Base-by-base conservation (phyloP, 1,284 basidiomycete genomes). In the Sanghuangporus baumii region DNA sequence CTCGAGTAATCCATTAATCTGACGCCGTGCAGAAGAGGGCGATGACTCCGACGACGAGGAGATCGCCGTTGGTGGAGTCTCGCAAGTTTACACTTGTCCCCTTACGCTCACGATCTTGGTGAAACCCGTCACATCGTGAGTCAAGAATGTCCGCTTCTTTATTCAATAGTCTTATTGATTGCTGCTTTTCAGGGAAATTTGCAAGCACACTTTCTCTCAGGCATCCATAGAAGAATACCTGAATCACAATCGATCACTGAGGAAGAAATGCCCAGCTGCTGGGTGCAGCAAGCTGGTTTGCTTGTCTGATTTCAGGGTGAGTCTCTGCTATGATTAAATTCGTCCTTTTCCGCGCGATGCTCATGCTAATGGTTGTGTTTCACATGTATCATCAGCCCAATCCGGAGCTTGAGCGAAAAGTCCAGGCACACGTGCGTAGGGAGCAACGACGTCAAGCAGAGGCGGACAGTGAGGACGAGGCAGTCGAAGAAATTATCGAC, bases 51-150 rank as follows among this genome's bases (percentile, higher is more conserved):
- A 89, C 54, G 88, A 89, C 55, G 89, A 93, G 43, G 89, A 93
- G 8, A 74, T 95, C 23, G 87, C 92, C 73, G 78, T 94, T 52
- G 94, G 93, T 55, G 92, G 91, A 55, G 81, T 87, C 23, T 89
- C 87, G 6, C 90, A 93, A 70, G 86, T 85, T 67, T 92, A 85
- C 78, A 88, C 84, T 60, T 95, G 93, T 67, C 92, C 93, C 1
- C 76, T 95, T 58, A 86, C 88, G 0, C 77, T 94, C 54, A 81
- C 75, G 4, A 71, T 79, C 9, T 79, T 91, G 36, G 78, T 78
- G 36, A 78, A 94, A 59, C 92, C 93, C 5, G 74, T 88, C 60
- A 92, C 88, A 8, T 89, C 88, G 90, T 91, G 73, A 59, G 86
- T 79, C 46, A 59, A 14, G 37, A 20, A 26, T 62, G 26, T 20